Evolutionary conservation across 192 early-diverging fungal genomes (phyloP).

Genomic region (Linderina pennispora): DNA sequence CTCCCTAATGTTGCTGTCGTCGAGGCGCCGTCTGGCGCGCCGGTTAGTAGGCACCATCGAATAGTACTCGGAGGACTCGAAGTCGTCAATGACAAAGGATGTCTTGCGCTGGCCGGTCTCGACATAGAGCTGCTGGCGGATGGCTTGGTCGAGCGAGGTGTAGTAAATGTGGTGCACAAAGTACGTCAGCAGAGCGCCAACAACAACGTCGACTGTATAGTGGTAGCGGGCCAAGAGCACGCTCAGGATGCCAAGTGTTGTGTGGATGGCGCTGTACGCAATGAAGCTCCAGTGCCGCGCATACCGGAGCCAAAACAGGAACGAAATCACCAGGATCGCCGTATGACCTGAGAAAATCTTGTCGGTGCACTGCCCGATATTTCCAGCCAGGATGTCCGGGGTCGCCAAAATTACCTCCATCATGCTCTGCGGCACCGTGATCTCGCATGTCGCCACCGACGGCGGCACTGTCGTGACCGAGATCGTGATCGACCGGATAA

Average conservation of each 20-base stretch:
- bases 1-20: too few species aligned
- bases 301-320: slow-evolving; percentile 51
- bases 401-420: slow-evolving; percentile 44
- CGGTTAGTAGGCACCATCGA: neutral
- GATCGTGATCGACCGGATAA: slow-evolving; percentile 50
- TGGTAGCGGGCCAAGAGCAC: slow-evolving; percentile 54
- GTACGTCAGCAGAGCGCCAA: slow-evolving; percentile 53
- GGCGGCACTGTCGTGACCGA: slow-evolving; percentile 55
- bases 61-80: too few species aligned
- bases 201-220: slow-evolving; percentile 56
- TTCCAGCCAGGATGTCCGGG: slow-evolving; percentile 44
- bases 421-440: slow-evolving; percentile 28
- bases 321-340: slow-evolving; percentile 47
- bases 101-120: too few species aligned
- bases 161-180: slow-evolving; percentile 53
- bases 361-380: slow-evolving; percentile 52
- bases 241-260: slow-evolving; percentile 36
- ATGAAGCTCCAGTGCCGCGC: slow-evolving; percentile 42
- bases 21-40: neutral
- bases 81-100: too few species aligned
- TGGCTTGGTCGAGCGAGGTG: slow-evolving; percentile 30
- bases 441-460: slow-evolving; percentile 33
- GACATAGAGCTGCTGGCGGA: too few species aligned
- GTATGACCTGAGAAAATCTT: slow-evolving; percentile 64
- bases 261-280: slow-evolving; percentile 33